Percentiles rank a stretch among this genome's conserved stretches.
phyloP scores from a whole-genome alignment of 768 basidiomycete species.

The Tylopilus subfusipes region DNA sequence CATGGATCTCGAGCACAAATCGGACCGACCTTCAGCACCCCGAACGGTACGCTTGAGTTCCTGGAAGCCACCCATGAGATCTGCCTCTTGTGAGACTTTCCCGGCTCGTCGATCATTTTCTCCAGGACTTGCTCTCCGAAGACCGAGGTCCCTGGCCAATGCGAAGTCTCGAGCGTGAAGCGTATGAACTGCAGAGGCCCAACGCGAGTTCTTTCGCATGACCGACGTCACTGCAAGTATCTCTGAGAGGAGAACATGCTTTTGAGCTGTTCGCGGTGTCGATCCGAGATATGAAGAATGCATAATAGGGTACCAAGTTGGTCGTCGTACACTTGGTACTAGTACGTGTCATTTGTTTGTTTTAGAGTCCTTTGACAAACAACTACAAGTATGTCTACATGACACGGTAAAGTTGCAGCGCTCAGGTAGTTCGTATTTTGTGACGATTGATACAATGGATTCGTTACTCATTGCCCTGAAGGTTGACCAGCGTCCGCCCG shows the following conservation, averaged over 20 bases:
- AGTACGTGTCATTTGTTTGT: conserved; percentile 25
- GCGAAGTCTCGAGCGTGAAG: conserved; percentile 61
- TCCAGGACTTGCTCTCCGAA: conserved; percentile 56
- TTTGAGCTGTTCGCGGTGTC: conserved; percentile 43
- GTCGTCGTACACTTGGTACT: neutral
- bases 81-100: conserved; percentile 65
- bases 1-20: conserved; percentile 4
- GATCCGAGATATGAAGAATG: conserved; percentile 9
- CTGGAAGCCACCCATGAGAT: conserved; percentile 88
- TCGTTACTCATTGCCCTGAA: conserved; percentile 33
- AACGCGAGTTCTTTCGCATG: conserved; percentile 98
- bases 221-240: conserved; percentile 86
- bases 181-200: conserved; percentile 75
- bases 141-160: conserved; percentile 70
- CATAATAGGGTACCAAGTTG: conserved; percentile 12
- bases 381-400: neutral
- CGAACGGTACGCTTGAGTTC: conserved; percentile 74
- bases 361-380: conserved; percentile 26
- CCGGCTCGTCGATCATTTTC: conserved; percentile 41
- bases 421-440: conserved; percentile 6
- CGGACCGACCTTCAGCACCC: conserved; percentile 57
- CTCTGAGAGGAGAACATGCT: conserved; percentile 85
- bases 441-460: conserved; percentile 10
- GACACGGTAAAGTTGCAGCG: no score
- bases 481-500: conserved; percentile 41